Percentiles rank a stretch among this genome's conserved stretches.
Conservation (phyloP, 1,284 basidiomycete genomes). For the Leccinum griseonigrum region DNA sequence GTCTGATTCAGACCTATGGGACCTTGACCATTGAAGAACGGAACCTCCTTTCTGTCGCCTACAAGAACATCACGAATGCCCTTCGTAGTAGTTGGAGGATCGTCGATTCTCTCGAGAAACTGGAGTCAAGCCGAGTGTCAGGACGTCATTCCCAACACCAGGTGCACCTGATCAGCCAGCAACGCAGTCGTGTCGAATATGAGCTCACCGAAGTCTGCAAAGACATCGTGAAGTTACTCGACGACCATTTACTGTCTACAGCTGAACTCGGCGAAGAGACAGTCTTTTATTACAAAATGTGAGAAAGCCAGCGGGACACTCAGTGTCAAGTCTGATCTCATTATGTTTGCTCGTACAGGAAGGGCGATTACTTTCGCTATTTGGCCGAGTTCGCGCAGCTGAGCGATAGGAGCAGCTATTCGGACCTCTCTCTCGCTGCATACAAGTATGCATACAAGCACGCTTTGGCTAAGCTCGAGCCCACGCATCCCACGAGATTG, state of each 20-base stretch:
- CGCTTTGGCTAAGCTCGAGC: constrained; percentile 53
- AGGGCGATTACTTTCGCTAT: constrained; percentile 70
- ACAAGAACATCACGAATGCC: constrained; percentile 64
- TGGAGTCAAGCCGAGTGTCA: constrained; percentile 36
- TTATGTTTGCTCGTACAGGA: constrained; percentile 39
- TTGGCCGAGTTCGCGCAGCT: constrained; percentile 59
- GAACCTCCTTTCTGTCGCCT: constrained; percentile 67
- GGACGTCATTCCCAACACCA: constrained; percentile 37
- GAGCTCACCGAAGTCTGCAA: constrained; percentile 57
- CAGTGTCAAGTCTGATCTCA: constrained; percentile 10
- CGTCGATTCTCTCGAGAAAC: constrained; percentile 54
- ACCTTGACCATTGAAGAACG: constrained; percentile 62
- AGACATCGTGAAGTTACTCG: constrained; percentile 56
- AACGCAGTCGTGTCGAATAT: constrained; percentile 53
- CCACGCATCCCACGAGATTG: constrained; percentile 71
- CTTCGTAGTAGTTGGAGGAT: constrained; percentile 64
- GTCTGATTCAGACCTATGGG: constrained; percentile 47
- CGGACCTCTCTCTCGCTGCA: constrained; percentile 55
- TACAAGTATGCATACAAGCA: constrained; percentile 69
- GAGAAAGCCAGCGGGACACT: constrained; percentile 17
- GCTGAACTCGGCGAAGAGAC: constrained; percentile 59
- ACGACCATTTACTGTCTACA: constrained; percentile 51
- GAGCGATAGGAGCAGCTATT: constrained; percentile 47
- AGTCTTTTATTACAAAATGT: constrained; percentile 73
- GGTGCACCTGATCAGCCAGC: constrained; percentile 46